Evolutionary conservation across 148 eudicot genomes (phyloP).

Genomic region (Nyssa sinensis): DNA sequence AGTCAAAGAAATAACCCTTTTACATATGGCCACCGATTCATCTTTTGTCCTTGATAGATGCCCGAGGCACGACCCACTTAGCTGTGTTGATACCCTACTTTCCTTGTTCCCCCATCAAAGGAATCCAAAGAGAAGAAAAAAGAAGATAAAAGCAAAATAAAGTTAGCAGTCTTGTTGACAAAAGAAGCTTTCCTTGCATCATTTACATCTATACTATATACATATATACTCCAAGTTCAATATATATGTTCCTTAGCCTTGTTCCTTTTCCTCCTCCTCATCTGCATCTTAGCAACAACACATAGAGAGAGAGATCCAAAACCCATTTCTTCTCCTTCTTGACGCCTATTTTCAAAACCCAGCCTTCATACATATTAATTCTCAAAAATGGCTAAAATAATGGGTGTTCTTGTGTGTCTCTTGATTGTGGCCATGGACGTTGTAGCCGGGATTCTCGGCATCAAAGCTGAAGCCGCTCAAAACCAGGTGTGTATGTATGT

Average conservation of each 20-base stretch:
- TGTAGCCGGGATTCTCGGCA: constrained; percentile 75
- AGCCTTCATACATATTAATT: neutral
- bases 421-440: constrained; percentile 56
- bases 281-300: neutral
- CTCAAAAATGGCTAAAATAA: constrained; percentile 37
- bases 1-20: neutral
- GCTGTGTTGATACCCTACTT: constrained; percentile 48
- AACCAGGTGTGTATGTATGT: constrained; percentile 47
- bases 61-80: no score
- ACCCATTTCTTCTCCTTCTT: constrained; percentile 1
- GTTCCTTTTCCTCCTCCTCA: neutral
- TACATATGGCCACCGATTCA: neutral
- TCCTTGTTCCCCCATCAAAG: constrained; percentile 23
- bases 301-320: neutral
- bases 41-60: constrained; percentile 10
- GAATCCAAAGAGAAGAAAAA: constrained; percentile 23
- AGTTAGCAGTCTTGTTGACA: constrained; percentile 23
- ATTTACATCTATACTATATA: neutral
- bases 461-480: constrained; percentile 80
- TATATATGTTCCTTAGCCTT: neutral
- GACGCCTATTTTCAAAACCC: neutral
- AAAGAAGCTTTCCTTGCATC: constrained; percentile 26
- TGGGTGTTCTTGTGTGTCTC: constrained; percentile 56
- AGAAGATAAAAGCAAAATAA: constrained; percentile 22
- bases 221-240: neutral